phyloP scores from a whole-genome alignment of 768 basidiomycete species.

The Auricularia heimuer region DNA sequence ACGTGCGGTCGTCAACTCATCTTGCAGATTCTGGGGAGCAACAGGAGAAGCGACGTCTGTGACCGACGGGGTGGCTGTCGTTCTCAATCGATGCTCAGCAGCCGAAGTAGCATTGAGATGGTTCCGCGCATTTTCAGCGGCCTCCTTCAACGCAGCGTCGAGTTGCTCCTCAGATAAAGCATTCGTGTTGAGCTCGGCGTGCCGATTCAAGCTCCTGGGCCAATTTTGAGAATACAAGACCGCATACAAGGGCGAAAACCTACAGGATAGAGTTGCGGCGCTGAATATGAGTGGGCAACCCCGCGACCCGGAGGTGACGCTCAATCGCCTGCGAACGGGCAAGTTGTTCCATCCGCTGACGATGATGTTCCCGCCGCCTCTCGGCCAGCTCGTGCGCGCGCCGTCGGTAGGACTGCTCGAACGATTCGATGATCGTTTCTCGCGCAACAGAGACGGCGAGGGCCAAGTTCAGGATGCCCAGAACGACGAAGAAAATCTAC shows the following conservation, averaged over 20 bases:
- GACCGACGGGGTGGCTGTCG: slow-evolving; percentile 19
- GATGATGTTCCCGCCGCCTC: slow-evolving; percentile 31
- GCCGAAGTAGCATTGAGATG: slow-evolving; percentile 25
- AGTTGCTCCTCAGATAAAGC: slow-evolving; percentile 46
- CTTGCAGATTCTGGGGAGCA: background rate
- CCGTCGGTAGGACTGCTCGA: slow-evolving; percentile 53
- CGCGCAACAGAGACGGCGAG: slow-evolving; percentile 55
- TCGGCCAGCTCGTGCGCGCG: slow-evolving; percentile 40
- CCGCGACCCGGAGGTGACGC: slow-evolving; percentile 45
- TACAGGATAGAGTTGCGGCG: slow-evolving; percentile 18
- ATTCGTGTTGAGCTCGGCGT: slow-evolving; percentile 47
- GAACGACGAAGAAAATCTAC: slow-evolving; percentile 20
- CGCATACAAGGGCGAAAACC: background rate
- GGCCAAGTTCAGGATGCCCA: slow-evolving; percentile 56
- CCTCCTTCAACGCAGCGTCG: slow-evolving; percentile 55
- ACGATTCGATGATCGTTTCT: slow-evolving; percentile 63
- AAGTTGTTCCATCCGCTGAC: slow-evolving; percentile 11
- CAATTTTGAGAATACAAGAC: background rate
- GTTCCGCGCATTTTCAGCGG: slow-evolving; percentile 43
- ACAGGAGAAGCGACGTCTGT: background rate
- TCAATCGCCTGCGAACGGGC: slow-evolving; percentile 26
- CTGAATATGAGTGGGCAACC: slow-evolving; percentile 44
- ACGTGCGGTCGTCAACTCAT: background rate
- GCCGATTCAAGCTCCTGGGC: slow-evolving; percentile 7
- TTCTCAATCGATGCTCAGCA: background rate